phyloP scores from a whole-genome alignment of 2,329 filamentous ascomycete genomes.

The Sporothrix pallida region DNA sequence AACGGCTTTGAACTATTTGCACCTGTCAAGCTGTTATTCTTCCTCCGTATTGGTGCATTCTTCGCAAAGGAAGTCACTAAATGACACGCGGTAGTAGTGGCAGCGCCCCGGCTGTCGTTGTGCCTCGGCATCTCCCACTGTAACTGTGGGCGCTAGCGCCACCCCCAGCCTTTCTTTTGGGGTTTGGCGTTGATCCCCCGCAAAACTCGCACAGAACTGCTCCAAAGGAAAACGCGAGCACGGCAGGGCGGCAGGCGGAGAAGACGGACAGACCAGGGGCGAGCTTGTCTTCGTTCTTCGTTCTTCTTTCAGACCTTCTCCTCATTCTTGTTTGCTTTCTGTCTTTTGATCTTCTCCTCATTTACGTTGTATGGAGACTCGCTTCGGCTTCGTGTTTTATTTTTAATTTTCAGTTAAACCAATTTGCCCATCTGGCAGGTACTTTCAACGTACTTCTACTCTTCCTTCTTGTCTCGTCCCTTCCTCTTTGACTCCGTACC shows the following conservation, averaged over 20 bases:
- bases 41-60: too few relatives aligned
- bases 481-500: not conserved
- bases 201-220: conserved; percentile 3
- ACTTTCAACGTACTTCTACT: not conserved
- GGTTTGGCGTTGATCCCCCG: conserved; percentile 12
- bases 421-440: too few relatives aligned
- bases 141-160: conserved; percentile 6
- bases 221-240: not conserved
- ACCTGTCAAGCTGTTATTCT: too few relatives aligned
- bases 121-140: conserved; percentile 23
- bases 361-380: not conserved
- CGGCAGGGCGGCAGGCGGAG: not conserved
- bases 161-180: not conserved
- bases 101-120: not conserved
- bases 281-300: not conserved
- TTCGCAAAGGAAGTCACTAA: too few relatives aligned
- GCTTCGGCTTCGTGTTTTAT: too few relatives aligned
- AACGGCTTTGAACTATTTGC: too few relatives aligned
- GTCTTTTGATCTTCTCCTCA: not conserved
- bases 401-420: too few relatives aligned
- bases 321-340: not conserved
- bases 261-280: not conserved
- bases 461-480: not conserved
- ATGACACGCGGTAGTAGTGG: too few relatives aligned
- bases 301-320: not conserved